Base-by-base conservation (phyloP, 345 rosid genomes). In the Physaria fendleri region DNA sequence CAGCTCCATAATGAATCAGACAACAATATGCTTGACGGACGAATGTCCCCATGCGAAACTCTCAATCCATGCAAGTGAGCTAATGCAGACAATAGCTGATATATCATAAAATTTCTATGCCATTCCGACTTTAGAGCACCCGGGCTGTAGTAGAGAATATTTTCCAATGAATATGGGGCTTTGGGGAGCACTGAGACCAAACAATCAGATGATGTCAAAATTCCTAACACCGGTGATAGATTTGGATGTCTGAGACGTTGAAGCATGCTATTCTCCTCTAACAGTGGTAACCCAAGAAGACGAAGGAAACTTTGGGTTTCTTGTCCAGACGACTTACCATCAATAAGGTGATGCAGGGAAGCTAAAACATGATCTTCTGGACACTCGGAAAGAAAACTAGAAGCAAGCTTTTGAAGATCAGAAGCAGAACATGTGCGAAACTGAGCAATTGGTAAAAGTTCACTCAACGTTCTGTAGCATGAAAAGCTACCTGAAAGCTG, bases 211-310 rank as follows among this genome's bases (percentile, higher is more conserved):
- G 87, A 64, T 43, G 74, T 77, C 22, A 87, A 66, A 71, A 83
- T 52, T 18, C 95, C 94, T 56, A 90, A 66, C 30, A 85, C 44
- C 28, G 97, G 96, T 30, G 73, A 73, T 56, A 87, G 60, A 61
- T 87, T 90, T 14, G 97, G 97, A 73, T 90, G 97, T 78, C 97
- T 83, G 51, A 85, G 67, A 73, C 79, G 72, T 51, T 65, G 82
- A 40, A 85, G 80, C 60, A 75, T 29, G 53, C 66, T 57, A 40
- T 58, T 58, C 20, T 79, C 85, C 30, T 76, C 79, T 56, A 68
- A 76, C 8, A 80, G 79, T 0, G 88, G 90, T 59, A 80, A 51
- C 69, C 97, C 93, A 41, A 87, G 63, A 29, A 83, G 68, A 61
- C 62, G 76, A 61, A 90, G 73, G 49, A 83, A 81, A 78, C 80